Conservation (phyloP, 2,329 filamentous ascomycete species). For the Curvularia hawaiiensis region DNA sequence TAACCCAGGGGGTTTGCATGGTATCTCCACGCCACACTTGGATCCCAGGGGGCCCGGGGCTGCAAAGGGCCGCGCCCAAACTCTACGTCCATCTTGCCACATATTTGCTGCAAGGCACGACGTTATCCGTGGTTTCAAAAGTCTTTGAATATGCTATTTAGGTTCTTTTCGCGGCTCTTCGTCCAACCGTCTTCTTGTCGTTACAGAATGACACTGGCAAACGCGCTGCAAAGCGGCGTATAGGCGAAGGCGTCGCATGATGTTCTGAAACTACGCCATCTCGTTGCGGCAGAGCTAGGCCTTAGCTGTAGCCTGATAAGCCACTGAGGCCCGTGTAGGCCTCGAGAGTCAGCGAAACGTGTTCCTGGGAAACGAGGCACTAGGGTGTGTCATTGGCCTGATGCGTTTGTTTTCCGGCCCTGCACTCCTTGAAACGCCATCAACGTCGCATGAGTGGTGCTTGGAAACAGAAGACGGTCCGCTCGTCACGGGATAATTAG, state of each 20-base stretch:
- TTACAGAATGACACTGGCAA: conserved; percentile 11
- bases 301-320: conserved; percentile 1
- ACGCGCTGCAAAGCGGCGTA: conserved; percentile 9
- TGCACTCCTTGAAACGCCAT: conserved; percentile 35
- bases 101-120: conserved; percentile 20
- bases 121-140: conserved; percentile 16
- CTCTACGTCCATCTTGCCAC: conserved; percentile 10
- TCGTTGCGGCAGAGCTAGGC: conserved; percentile 21
- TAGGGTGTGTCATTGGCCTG: conserved; percentile 31
- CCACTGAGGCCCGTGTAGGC: conserved; percentile 7
- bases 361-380: conserved; percentile 28
- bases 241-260: conserved; percentile 13
- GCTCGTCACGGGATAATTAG: conserved; percentile 7
- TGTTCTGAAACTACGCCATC: conserved; percentile 27
- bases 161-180: conserved; percentile 12
- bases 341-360: conserved; percentile 19
- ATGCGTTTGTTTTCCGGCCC: conserved; percentile 25
- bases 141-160: conserved; percentile 9
- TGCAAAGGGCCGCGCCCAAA: conserved; percentile 23
- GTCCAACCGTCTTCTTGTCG: conserved; percentile 15
- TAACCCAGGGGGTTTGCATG: conserved; percentile 27
- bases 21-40: conserved; percentile 23
- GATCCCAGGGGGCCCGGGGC: conserved; percentile 27
- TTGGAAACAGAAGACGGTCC: conserved; percentile 22
- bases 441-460: conserved; percentile 36